Evolutionary conservation across 2,329 filamentous ascomycete genomes (phyloP), one percentile per base, ranked within the genome.

Genomic region (Verticillium isaacii): DNA sequence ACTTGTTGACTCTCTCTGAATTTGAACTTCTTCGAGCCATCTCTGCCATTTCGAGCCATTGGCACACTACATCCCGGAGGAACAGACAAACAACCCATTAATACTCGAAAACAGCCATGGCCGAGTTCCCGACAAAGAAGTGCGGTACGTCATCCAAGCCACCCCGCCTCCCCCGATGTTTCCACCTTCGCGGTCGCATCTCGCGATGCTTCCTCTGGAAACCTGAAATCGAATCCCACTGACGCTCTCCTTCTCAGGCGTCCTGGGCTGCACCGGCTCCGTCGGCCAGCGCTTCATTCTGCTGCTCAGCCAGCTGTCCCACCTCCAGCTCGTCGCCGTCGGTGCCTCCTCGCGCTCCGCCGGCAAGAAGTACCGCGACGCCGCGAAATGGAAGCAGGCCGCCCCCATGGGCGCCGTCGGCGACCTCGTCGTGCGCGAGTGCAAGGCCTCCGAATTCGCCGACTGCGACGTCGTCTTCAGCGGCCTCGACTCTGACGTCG

Each of bases 241-340:
- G 45, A 52, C 45, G 3, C 12, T 9, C 32, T 39, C 17, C 32
- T 32, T 45, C 8, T 8, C 66, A 89, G 85, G 86, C 74, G 92
- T 97, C 62, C 86, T 97, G 61, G 93, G 94, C 69, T 92, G 90
- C 77, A 98, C 94, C 36, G 95, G 95, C 72, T 96, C 93, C 39
- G 94, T 98, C 15, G 94, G 94, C 69, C 93, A 97, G 78, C 89
- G 95, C 71, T 98, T 98, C 77, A 95, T 98, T 73, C 88, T 97
- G 37, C 86, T 98, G 59, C 89, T 98, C 65, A 89, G 91, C 55
- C 85, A 92, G 60, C 94, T 98, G 78, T 93, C 94, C 17, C 86
- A 90, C 75, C 91, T 98, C 70, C 87, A 87, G 66, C 88, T 98
- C 62, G 90, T 95, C 66, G 93, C 93, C 63, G 86, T 98, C 58